Conservation (phyloP, 1,139 yeast genomes). For the Scheffersomyces lignicola region DNA sequence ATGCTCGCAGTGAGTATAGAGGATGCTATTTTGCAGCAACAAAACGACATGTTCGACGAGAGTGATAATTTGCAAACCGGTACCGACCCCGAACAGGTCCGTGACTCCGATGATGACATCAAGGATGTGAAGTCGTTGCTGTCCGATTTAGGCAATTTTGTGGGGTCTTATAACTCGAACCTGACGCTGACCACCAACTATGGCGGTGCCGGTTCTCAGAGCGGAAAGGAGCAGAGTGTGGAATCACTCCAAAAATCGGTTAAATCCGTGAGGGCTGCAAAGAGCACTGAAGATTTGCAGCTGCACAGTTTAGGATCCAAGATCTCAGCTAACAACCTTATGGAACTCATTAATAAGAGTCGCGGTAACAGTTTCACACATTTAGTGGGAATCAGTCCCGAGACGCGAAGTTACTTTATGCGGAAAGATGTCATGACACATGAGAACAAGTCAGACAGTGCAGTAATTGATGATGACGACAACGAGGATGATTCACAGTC, state of each 20-base stretch:
- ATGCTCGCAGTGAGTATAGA: constrained; percentile 57
- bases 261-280: constrained; percentile 6
- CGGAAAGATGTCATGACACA: constrained; percentile 11
- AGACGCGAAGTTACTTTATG: constrained; percentile 18
- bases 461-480: constrained; percentile 16
- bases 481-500: constrained; percentile 1
- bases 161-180: constrained; percentile 46
- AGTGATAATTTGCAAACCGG: constrained; percentile 1
- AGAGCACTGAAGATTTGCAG: constrained; percentile 6
- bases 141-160: constrained; percentile 44
- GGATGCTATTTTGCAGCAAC: constrained; percentile 20
- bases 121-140: constrained; percentile 31
- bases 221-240: constrained; percentile 5
- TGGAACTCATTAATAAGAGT: constrained; percentile 24
- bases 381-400: constrained; percentile 16
- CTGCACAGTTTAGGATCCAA: not conserved
- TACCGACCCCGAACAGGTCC: constrained; percentile 7
- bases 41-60: constrained; percentile 4
- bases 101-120: constrained; percentile 8
- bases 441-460: constrained; percentile 16
- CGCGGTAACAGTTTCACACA: constrained; percentile 21
- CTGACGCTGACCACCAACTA: constrained; percentile 45
- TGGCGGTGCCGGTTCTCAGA: constrained; percentile 21
- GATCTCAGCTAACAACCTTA: constrained; percentile 22
- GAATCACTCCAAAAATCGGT: constrained; percentile 5